These are phyloP conservation scores for Candida frijolesensis DNA, from an alignment of 1,139 yeast genomes.

Conservation along the genomic window DNA sequence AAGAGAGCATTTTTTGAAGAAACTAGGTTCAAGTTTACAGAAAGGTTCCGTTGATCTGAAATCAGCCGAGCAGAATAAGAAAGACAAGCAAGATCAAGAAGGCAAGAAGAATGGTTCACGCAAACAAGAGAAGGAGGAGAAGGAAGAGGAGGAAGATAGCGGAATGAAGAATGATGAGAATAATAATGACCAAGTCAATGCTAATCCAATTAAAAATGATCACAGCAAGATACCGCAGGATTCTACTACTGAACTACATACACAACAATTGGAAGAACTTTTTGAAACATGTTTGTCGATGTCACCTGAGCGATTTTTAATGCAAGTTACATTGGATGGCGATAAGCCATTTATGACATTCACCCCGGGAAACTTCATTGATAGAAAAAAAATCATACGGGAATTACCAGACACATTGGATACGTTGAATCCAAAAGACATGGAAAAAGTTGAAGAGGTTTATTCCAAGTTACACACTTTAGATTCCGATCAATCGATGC, in stretches of 20 bases:
- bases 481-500: constrained; percentile 43
- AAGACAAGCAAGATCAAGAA: constrained; percentile 13
- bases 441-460: constrained; percentile 32
- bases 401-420: constrained; percentile 44
- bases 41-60: constrained; percentile 27
- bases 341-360: constrained; percentile 38
- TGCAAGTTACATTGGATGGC: constrained; percentile 42
- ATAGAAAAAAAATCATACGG: constrained; percentile 36
- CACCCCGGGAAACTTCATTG: constrained; percentile 38
- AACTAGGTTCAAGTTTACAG: constrained; percentile 30
- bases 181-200: no score
- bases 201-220: not conserved
- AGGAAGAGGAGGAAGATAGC: constrained; percentile 9
- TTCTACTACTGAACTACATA: not conserved
- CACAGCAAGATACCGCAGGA: not conserved
- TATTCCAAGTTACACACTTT: constrained; percentile 35
- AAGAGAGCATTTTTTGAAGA: constrained; percentile 29
- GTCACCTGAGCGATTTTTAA: constrained; percentile 40
- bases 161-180: constrained; percentile 6
- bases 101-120: not conserved
- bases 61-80: constrained; percentile 7
- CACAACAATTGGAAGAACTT: constrained; percentile 10
- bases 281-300: constrained; percentile 40
- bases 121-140: constrained; percentile 10
- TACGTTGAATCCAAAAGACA: constrained; percentile 28